These are phyloP conservation scores for Entomortierella lignicola DNA, from an alignment of 192 early-diverging fungal genomes.

Conservation along the genomic window DNA sequence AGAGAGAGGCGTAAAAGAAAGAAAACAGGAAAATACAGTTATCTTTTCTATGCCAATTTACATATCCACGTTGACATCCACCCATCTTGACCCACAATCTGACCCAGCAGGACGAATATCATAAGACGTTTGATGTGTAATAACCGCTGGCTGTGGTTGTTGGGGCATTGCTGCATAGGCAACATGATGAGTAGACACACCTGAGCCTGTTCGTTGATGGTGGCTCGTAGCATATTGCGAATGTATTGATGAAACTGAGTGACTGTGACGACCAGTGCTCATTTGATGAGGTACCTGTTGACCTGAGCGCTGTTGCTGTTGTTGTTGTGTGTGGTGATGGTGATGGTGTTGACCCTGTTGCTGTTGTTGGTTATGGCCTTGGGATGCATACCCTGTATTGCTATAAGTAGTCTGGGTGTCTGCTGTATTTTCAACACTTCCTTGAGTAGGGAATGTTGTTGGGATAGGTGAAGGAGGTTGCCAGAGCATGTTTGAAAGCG, in stretches of 20 bases:
- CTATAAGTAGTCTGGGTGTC: conserved; percentile 14
- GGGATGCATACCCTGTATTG: conserved; percentile 6
- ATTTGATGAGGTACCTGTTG: conserved; percentile 20
- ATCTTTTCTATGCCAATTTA: not conserved
- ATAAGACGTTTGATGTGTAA: conserved; percentile 41
- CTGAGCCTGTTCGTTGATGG: conserved; percentile 27
- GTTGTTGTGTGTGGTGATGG: conserved; percentile 21
- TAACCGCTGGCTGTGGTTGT: conserved; percentile 43
- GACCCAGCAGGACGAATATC: conserved; percentile 32
- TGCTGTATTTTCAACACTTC: not conserved
- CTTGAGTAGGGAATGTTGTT: conserved; percentile 38
- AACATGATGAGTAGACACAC: conserved; percentile 35
- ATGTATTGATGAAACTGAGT: conserved; percentile 36
- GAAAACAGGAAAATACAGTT: too few species aligned
- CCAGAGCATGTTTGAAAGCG: conserved; percentile 51
- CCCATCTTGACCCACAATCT: conserved; percentile 48
- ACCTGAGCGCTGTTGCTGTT: conserved; percentile 12
- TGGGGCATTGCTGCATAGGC: conserved; percentile 33
- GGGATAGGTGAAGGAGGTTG: conserved; percentile 51
- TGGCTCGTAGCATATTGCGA: conserved; percentile 23
- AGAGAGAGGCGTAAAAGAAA: too few species aligned
- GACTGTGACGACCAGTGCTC: conserved; percentile 33
- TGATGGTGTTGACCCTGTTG: conserved; percentile 7
- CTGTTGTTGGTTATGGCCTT: conserved; percentile 8
- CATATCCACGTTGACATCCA: conserved; percentile 37